Percentiles rank a stretch among this genome's conserved stretches.
Evolutionary conservation across 1,139 yeast genomes (phyloP).

Genomic region (Pichia sp.): DNA sequence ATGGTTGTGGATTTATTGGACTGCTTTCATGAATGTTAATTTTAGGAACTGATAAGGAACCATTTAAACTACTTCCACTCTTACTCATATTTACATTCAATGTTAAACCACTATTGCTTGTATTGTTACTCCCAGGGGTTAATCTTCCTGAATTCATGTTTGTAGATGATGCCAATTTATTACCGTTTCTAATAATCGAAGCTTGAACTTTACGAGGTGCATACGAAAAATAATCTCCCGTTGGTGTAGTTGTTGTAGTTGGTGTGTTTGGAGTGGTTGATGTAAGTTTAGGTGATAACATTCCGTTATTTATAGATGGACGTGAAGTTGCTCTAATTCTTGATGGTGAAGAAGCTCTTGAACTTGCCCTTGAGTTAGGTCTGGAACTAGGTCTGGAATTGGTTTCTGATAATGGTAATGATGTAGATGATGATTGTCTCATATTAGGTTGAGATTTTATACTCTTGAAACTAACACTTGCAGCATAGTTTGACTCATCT

Average conservation of each 20-base stretch:
- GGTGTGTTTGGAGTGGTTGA: constrained; percentile 4
- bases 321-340: constrained; percentile 1
- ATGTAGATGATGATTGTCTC: constrained; percentile 4
- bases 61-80: constrained; percentile 3
- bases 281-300: constrained; percentile 12
- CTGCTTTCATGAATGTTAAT: constrained; percentile 13
- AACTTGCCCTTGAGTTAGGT: constrained; percentile 11
- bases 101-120: background rate
- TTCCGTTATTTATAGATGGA: background rate
- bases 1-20: constrained; percentile 4
- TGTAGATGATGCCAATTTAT: constrained; percentile 12
- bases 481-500: constrained; percentile 5
- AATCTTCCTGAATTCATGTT: constrained; percentile 11
- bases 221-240: constrained; percentile 18
- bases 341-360: constrained; percentile 16
- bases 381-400: constrained; percentile 13
- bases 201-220: constrained; percentile 18
- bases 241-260: background rate
- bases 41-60: too few relatives aligned
- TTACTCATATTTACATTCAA: constrained; percentile 2
- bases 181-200: constrained; percentile 16
- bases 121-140: constrained; percentile 10
- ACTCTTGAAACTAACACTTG: constrained; percentile 14
- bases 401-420: background rate
- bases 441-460: constrained; percentile 13